Evolutionary conservation across 345 rosid genomes (phyloP), one percentile per base, ranked within the genome.

Genomic region (Eucalyptus tenuipes): DNA sequence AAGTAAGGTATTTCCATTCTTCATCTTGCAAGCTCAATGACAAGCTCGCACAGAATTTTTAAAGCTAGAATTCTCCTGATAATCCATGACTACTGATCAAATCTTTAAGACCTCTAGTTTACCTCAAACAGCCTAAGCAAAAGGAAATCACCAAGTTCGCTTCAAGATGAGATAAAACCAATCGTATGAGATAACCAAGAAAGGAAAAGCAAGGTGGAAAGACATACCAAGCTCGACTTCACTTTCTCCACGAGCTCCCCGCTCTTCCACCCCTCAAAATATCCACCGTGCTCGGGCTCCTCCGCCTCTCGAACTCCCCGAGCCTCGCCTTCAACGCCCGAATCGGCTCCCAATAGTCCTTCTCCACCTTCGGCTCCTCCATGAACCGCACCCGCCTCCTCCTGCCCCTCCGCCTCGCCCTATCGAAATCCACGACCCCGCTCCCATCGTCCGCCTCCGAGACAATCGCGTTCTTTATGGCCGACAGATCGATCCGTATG

Each of bases 241-340:
- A 98, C 89, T 93, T 96, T 97, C 95, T 95, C 97, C 50, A 97
- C 94, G 89, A 97, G 91, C 71, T 97, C 99, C 85, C 91, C 93
- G 88, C 93, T 94, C 94, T 93, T 96, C 85, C 96, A 91, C 20
- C 98, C 97, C 88, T 93, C 96, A 96, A 93, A 44, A 96, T 86
- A 55, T 97, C 99, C 47, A 88, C 92, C 2, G 93, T 57, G 0
- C 95, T 91, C 88, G 89, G 88, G 71, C 91, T 92, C 64, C 93
- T 96, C 90, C 95, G 96, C 92, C 93, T 95, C 95, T 98, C 99
- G 85, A 98, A 94, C 88, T 97, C 97, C 90, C 93, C 94, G 86
- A 97, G 89, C 90, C 96, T 93, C 88, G 89, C 95, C 92, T 95
- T 96, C 88, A 97, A 90, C 17, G 91, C 92, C 92, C 96, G 94